Percentiles rank a stretch among this genome's conserved stretches.
Conservation (phyloP, 1,139 yeast genomes). For the Yarrowia galli region DNA sequence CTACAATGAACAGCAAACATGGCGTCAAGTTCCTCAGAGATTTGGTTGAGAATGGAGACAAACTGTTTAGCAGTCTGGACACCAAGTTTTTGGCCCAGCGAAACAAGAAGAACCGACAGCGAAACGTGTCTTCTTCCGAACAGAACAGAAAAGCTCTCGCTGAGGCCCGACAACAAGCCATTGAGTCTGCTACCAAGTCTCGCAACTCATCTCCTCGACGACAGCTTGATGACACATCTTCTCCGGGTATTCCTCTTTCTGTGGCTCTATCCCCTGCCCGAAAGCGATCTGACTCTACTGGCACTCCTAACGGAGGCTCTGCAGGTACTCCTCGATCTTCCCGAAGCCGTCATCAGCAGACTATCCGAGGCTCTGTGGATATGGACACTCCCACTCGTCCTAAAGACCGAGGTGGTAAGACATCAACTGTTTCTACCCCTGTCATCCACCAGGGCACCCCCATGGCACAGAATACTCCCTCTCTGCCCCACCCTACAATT, state of each 20-base stretch:
- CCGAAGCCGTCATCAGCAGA: constrained; percentile 15
- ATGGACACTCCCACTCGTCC: constrained; percentile 29
- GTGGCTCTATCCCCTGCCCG: constrained; percentile 41
- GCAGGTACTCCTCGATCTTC: constrained; percentile 35
- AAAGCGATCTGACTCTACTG: constrained; percentile 40
- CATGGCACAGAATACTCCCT: constrained; percentile 27
- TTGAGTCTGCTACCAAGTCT: constrained; percentile 42
- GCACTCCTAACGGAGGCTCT: background rate
- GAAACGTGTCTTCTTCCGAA: constrained; percentile 47
- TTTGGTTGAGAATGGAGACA: constrained; percentile 44
- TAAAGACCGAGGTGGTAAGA: background rate
- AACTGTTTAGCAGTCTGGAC: constrained; percentile 45
- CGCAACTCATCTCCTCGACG: constrained; percentile 36
- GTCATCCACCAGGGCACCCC: constrained; percentile 38
- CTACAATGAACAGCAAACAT: constrained; percentile 49
- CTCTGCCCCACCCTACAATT: constrained; percentile 32
- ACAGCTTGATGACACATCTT: constrained; percentile 24
- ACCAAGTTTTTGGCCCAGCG: constrained; percentile 41
- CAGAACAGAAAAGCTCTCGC: constrained; percentile 47
- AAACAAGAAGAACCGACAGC: constrained; percentile 43
- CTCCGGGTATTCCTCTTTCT: constrained; percentile 31
- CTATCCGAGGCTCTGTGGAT: constrained; percentile 19
- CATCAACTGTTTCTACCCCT: constrained; percentile 10
- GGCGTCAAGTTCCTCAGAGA: constrained; percentile 47
- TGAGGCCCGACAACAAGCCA: constrained; percentile 48